Conservation (phyloP, 306 rosid genomes). For the Albizia julibrissin region DNA sequence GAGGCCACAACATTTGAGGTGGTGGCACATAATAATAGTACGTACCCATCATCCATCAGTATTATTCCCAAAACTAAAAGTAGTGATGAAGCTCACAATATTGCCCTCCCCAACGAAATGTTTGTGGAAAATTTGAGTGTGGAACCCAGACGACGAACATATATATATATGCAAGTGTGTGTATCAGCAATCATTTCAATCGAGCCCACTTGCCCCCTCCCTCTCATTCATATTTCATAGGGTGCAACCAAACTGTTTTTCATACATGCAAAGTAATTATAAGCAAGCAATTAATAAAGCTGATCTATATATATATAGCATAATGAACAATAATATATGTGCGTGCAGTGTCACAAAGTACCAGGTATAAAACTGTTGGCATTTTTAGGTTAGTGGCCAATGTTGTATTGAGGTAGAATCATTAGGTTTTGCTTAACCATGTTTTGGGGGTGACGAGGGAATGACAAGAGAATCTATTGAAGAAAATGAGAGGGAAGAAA, state of each 20-base stretch:
- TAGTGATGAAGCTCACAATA: too few relatives aligned
- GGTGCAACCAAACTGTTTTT: not conserved
- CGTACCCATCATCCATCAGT: too few relatives aligned
- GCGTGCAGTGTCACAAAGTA: not conserved
- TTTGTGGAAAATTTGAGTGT: slow-evolving; percentile 38
- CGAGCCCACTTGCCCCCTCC: not conserved
- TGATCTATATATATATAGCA: not conserved
- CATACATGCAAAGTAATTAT: not conserved
- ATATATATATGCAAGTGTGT: slow-evolving; percentile 21
- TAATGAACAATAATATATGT: not conserved
- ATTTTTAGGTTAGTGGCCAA: not conserved
- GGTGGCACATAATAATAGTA: not conserved
- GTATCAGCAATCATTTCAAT: slow-evolving; percentile 37
- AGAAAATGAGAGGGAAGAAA: not conserved
- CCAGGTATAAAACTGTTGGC: not conserved
- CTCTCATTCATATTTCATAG: not conserved
- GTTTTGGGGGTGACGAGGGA: not conserved
- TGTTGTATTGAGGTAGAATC: not conserved
- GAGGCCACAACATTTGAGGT: not conserved
- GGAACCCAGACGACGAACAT: slow-evolving; percentile 41
- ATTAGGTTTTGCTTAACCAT: too few relatives aligned
- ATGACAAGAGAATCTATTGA: not conserved
- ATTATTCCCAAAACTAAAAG: too few relatives aligned
- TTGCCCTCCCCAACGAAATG: not conserved
- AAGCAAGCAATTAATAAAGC: not conserved